Conservation (phyloP, 2,329 filamentous ascomycete genomes). For the Calonectria hawksworthii region DNA sequence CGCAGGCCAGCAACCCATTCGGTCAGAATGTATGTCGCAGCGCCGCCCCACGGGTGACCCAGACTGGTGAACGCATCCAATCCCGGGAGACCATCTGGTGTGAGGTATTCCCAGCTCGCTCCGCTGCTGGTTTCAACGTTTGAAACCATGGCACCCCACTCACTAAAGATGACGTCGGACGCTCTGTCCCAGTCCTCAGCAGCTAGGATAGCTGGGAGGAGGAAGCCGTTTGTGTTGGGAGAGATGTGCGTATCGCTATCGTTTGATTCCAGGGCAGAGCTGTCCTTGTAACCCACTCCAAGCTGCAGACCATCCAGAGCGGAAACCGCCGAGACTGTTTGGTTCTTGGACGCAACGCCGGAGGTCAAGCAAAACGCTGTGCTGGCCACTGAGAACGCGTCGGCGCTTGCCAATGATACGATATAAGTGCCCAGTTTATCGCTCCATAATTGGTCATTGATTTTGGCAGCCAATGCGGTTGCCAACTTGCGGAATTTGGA, state of each 20-base stretch:
- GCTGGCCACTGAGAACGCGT: background rate
- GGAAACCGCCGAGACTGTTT: background rate
- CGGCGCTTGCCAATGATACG: background rate
- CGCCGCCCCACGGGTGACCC: slow-evolving; percentile 18
- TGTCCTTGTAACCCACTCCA: slow-evolving; percentile 16
- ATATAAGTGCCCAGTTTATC: background rate
- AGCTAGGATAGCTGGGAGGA: background rate
- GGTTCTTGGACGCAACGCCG: background rate
- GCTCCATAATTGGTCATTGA: slow-evolving; percentile 14
- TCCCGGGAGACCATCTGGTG: background rate
- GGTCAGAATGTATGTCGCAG: slow-evolving; percentile 16
- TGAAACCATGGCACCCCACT: slow-evolving; percentile 8
- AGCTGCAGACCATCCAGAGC: background rate
- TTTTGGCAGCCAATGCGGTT: background rate
- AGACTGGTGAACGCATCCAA: slow-evolving; percentile 5
- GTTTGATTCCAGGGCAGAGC: background rate
- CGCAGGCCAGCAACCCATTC: slow-evolving; percentile 17
- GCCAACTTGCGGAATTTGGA: background rate
- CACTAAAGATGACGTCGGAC: background rate
- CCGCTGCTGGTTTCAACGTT: slow-evolving; percentile 3
- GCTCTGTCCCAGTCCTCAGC: slow-evolving; percentile 1
- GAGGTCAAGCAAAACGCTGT: slow-evolving; percentile 3
- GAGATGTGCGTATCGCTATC: slow-evolving; percentile 6
- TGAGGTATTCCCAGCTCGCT: slow-evolving; percentile 20
- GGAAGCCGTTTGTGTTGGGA: slow-evolving; percentile 20